Evolutionary conservation across 2,329 filamentous ascomycete species (phyloP).

Genomic region (Epichloe brachyelytri): DNA sequence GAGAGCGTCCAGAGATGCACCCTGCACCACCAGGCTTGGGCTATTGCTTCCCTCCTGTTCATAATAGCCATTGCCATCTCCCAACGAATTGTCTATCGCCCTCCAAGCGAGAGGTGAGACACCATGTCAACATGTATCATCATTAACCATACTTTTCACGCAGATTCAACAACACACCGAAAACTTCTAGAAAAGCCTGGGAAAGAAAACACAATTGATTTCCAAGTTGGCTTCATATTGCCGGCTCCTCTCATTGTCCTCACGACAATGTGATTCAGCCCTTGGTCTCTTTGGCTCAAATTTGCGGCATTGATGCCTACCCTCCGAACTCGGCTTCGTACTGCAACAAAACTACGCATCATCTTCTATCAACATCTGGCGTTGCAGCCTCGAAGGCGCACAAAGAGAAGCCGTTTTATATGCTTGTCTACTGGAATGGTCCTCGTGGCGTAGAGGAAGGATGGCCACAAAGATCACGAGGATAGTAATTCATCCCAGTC

Average conservation of each 20-base stretch:
- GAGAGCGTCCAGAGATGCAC: background rate
- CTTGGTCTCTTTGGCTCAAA: no score
- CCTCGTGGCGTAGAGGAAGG: background rate
- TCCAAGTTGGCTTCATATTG: background rate
- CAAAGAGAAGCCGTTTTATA: no score
- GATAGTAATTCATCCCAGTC: background rate
- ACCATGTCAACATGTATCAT: background rate
- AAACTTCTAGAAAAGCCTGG: background rate
- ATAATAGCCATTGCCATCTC: background rate
- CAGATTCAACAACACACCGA: background rate
- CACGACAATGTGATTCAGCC: no score
- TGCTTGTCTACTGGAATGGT: background rate
- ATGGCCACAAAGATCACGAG: constrained; percentile 1
- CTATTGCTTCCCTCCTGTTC: background rate
- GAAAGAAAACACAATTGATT: background rate
- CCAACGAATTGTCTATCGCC: background rate
- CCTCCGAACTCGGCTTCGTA: no score
- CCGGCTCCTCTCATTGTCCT: no score
- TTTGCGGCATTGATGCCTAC: no score
- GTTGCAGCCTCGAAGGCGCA: no score
- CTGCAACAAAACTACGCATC: no score
- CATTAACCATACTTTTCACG: background rate
- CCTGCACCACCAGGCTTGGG: constrained; percentile 1
- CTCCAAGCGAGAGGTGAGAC: background rate
- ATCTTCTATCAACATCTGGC: no score